phyloP scores from a whole-genome alignment of 495 filamentous ascomycete genomes.

The Penicillium herquei region DNA sequence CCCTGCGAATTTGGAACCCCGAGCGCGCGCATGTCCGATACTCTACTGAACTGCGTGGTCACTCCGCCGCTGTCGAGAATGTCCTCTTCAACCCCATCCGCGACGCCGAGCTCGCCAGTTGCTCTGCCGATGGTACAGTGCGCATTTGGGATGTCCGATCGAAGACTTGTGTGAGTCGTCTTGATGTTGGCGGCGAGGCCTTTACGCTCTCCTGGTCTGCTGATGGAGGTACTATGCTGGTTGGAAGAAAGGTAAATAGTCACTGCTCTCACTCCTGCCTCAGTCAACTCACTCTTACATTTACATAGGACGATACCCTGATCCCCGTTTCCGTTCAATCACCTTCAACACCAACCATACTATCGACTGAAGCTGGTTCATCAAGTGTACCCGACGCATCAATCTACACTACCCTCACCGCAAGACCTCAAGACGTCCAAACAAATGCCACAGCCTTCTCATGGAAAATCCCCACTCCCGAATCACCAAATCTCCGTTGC shows the following conservation, averaged over 20 bases:
- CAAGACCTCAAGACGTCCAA: slow-evolving; percentile 68
- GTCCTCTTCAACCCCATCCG: slow-evolving; percentile 87
- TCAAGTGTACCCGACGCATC: slow-evolving; percentile 15
- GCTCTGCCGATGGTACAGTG: slow-evolving; percentile 79
- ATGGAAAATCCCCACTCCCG: slow-evolving; percentile 48
- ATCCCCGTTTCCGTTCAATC: slow-evolving; percentile 59
- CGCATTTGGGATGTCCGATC: slow-evolving; percentile 92
- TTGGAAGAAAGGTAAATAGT: slow-evolving; percentile 72
- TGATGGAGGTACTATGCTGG: slow-evolving; percentile 78
- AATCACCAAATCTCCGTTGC: slow-evolving; percentile 47
- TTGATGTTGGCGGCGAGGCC: slow-evolving; percentile 78
- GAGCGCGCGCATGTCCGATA: slow-evolving; percentile 77
- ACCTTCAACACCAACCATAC: slow-evolving; percentile 36
- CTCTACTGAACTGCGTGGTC: slow-evolving; percentile 83
- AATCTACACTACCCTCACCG: slow-evolving; percentile 49
- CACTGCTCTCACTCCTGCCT: too few species aligned
- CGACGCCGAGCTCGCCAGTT: slow-evolving; percentile 84
- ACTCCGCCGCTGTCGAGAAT: slow-evolving; percentile 74
- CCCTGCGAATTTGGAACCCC: slow-evolving; percentile 88
- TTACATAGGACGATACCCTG: slow-evolving; percentile 63
- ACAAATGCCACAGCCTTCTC: slow-evolving; percentile 85
- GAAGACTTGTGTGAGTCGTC: slow-evolving; percentile 72
- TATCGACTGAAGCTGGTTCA: slow-evolving; percentile 11
- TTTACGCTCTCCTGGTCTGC: slow-evolving; percentile 85
- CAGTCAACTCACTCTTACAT: not conserved